These are phyloP conservation scores for Volvox reticuliferus DNA, from an alignment of 139 green algal genomes.

Conservation along the genomic window DNA sequence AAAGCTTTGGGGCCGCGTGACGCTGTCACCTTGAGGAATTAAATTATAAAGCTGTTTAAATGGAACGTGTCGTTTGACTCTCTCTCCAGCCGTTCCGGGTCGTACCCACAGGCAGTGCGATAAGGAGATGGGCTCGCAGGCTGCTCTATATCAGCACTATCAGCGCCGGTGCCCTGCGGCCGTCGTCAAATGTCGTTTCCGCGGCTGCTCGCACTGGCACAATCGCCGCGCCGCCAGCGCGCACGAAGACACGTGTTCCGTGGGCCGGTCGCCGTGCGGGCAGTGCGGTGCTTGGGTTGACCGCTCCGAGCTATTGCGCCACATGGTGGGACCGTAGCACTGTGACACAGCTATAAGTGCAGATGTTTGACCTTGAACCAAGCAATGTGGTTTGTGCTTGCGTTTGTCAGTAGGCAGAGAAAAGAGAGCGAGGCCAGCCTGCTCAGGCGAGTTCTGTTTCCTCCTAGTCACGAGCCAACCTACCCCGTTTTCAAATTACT, in stretches of 20 bases:
- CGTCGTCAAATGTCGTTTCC: conserved; percentile 47
- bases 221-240: not conserved
- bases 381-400: too few species aligned
- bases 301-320: conserved; percentile 18
- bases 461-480: not conserved
- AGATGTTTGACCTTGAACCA: too few species aligned
- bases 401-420: too few species aligned
- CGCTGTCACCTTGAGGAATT: too few species aligned
- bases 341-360: too few species aligned
- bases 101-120: not conserved
- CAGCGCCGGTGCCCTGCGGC: conserved; percentile 15
- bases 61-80: too few species aligned
- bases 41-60: too few species aligned
- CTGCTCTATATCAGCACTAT: conserved; percentile 34
- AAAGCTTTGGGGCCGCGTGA: too few species aligned
- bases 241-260: conserved; percentile 41
- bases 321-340: conserved; percentile 15
- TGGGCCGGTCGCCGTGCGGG: conserved; percentile 18
- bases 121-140: conserved; percentile 11
- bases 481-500: not conserved
- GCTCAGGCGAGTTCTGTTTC: not conserved
- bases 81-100: not conserved
- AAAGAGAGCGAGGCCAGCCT: too few species aligned
- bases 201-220: conserved; percentile 37
- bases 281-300: conserved; percentile 38